phyloP scores from a whole-genome alignment of 805 yeast genomes.

The Saitoella complicata region DNA sequence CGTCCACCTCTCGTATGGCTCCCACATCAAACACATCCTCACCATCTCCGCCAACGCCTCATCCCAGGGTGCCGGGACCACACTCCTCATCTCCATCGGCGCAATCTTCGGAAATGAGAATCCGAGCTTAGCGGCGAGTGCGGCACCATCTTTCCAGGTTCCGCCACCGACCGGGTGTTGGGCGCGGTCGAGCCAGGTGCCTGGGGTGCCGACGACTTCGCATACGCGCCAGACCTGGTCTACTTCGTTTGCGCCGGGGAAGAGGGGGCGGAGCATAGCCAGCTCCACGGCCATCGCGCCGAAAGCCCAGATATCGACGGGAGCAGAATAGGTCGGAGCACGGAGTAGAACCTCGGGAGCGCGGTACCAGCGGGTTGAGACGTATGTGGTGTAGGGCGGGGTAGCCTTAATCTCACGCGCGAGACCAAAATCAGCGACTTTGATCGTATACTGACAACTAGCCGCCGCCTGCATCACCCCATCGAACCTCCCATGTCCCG shows the following conservation, averaged over 20 bases:
- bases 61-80: constrained; percentile 7
- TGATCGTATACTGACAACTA: constrained; percentile 26
- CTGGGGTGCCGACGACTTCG: constrained; percentile 60
- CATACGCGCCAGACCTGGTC: constrained; percentile 65
- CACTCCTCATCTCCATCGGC: constrained; percentile 5
- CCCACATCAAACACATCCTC: no score
- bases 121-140: constrained; percentile 37
- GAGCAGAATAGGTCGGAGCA: constrained; percentile 46
- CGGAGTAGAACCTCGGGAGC: constrained; percentile 66
- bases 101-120: constrained; percentile 33
- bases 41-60: no score
- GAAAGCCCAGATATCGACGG: constrained; percentile 85
- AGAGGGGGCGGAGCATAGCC: constrained; percentile 57
- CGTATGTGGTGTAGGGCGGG: constrained; percentile 62
- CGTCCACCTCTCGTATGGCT: no score
- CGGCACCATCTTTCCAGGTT: constrained; percentile 47
- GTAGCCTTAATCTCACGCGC: constrained; percentile 54
- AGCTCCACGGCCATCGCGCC: constrained; percentile 83
- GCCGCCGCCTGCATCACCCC: not conserved
- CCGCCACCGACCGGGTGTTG: constrained; percentile 36
- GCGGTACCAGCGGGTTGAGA: constrained; percentile 92
- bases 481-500: no score
- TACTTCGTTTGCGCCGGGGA: constrained; percentile 65
- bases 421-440: constrained; percentile 89
- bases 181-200: constrained; percentile 12